Evolutionary conservation across 1,284 basidiomycete species (phyloP).

Genomic region (Cryptococcus jaspeensis): DNA sequence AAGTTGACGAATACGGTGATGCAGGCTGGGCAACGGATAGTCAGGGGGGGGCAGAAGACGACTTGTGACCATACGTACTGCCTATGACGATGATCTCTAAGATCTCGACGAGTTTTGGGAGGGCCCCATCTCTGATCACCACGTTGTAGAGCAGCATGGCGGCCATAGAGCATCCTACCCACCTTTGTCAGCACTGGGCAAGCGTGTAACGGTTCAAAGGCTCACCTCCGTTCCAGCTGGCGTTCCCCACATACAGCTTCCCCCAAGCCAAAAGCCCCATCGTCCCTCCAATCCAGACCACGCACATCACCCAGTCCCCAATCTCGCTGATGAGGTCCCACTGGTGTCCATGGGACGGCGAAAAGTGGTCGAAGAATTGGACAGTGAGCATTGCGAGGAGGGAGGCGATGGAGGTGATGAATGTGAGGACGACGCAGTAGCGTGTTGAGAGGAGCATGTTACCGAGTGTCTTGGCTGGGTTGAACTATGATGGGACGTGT

Average conservation of each 20-base stretch:
- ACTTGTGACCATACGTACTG: slow-evolving; percentile 24
- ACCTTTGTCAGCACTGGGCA: slow-evolving; percentile 4
- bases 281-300: slow-evolving; percentile 76
- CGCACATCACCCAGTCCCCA: slow-evolving; percentile 57
- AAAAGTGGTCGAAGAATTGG: slow-evolving; percentile 65
- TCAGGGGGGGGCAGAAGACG: not conserved
- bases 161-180: slow-evolving; percentile 81
- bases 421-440: slow-evolving; percentile 56
- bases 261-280: slow-evolving; percentile 74
- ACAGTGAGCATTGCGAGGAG: slow-evolving; percentile 77
- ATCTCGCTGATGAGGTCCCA: slow-evolving; percentile 47
- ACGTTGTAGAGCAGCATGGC: slow-evolving; percentile 82
- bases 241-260: slow-evolving; percentile 81
- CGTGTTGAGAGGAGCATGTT: slow-evolving; percentile 69
- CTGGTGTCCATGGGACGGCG: slow-evolving; percentile 36
- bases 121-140: slow-evolving; percentile 85
- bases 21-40: slow-evolving; percentile 45
- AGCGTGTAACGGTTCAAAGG: not conserved
- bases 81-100: slow-evolving; percentile 76
- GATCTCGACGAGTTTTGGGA: slow-evolving; percentile 69
- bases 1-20: slow-evolving; percentile 84
- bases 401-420: slow-evolving; percentile 75
- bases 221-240: slow-evolving; percentile 83
- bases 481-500: slow-evolving; percentile 39
- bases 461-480: slow-evolving; percentile 70